Evolutionary conservation across 192 early-diverging fungal species (phyloP).

Genomic region (Phlyctochytrium planicorne): DNA sequence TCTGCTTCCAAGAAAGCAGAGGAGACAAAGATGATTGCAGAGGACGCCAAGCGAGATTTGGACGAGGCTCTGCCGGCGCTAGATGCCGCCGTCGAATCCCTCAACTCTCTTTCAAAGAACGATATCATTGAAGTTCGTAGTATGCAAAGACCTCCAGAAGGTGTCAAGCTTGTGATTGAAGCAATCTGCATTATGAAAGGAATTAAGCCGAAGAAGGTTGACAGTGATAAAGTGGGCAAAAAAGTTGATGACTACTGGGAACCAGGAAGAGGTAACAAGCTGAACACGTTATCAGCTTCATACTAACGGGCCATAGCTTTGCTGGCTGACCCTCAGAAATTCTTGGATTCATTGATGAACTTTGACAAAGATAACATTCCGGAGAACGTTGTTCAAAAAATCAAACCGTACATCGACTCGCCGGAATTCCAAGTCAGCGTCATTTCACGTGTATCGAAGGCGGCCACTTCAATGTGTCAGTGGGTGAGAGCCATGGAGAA

Average conservation of each 20-base stretch:
- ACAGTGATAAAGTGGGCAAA: conserved; percentile 60
- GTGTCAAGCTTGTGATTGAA: conserved; percentile 66
- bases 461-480: conserved; percentile 62
- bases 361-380: conserved; percentile 65
- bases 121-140: conserved; percentile 63
- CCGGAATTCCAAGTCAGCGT: conserved; percentile 64
- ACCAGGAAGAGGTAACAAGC: conserved; percentile 22
- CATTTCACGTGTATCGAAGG: conserved; percentile 57
- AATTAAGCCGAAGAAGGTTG: conserved; percentile 64
- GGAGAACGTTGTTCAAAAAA: conserved; percentile 50
- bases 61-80: conserved; percentile 62
- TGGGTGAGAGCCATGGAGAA: conserved; percentile 70
- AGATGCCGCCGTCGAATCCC: conserved; percentile 58
- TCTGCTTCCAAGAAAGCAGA: conserved; percentile 61
- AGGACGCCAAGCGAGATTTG: conserved; percentile 60
- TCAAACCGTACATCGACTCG: conserved; percentile 64
- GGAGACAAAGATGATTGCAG: conserved; percentile 61
- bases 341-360: conserved; percentile 58
- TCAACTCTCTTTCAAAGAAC: conserved; percentile 59
- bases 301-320: conserved; percentile 14
- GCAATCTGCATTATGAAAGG: conserved; percentile 64
- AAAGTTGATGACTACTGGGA: conserved; percentile 66
- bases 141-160: conserved; percentile 64
- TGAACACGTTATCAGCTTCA: neutral
- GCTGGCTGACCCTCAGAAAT: conserved; percentile 59